Conservation (phyloP, 129 eudicot species). For the Saposhnikovia divaricata region DNA sequence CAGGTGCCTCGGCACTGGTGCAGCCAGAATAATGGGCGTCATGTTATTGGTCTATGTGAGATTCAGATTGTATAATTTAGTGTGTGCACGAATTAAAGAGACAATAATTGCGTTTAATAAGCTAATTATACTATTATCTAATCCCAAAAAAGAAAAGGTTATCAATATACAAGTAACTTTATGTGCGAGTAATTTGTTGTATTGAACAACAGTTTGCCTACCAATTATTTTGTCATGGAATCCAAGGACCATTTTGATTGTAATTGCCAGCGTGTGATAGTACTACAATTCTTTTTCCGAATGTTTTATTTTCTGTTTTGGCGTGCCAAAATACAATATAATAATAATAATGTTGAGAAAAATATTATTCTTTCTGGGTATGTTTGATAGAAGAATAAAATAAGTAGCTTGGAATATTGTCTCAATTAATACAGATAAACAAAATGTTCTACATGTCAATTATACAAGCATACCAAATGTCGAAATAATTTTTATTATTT, state of each 20-base stretch:
- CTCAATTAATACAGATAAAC: too few species aligned
- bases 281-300: neutral
- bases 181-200: neutral
- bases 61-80: neutral
- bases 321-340: neutral
- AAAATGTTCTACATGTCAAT: too few species aligned
- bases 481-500: too few species aligned
- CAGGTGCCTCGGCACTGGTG: conserved; percentile 7
- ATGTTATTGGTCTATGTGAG: conserved; percentile 27
- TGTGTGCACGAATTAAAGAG: neutral
- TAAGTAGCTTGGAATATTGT: too few species aligned
- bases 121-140: neutral
- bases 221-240: conserved; percentile 2
- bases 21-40: conserved; percentile 22
- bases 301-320: neutral
- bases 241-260: neutral
- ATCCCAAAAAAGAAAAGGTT: neutral
- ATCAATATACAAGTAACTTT: neutral
- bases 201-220: neutral
- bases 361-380: neutral
- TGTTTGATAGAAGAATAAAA: neutral
- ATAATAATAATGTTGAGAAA: neutral
- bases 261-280: neutral
- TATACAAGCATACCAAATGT: too few species aligned
- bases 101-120: conserved; percentile 8